Conservation (phyloP, 2,329 filamentous ascomycete genomes). For the Mycosphaerelloides madeirae region DNA sequence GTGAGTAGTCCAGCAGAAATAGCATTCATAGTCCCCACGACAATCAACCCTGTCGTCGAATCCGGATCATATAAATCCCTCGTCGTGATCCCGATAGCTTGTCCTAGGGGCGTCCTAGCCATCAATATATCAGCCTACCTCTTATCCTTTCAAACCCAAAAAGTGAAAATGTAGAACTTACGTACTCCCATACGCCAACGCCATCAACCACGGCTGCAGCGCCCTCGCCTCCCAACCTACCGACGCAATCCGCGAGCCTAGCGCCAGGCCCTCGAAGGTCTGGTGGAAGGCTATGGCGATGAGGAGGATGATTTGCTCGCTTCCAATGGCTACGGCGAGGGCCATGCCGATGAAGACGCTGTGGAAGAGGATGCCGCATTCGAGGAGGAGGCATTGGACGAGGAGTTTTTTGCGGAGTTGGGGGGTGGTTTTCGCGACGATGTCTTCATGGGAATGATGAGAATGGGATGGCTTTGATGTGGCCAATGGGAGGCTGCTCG, state of each 20-base stretch:
- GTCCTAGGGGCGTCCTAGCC: constrained; percentile 40
- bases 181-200: constrained; percentile 53
- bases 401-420: constrained; percentile 57
- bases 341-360: constrained; percentile 69
- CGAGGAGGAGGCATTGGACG: constrained; percentile 65
- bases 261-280: constrained; percentile 61
- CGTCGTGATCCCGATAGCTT: constrained; percentile 41
- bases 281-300: constrained; percentile 66
- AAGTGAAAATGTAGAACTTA: constrained; percentile 3
- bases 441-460: constrained; percentile 2
- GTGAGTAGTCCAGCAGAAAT: constrained; percentile 43
- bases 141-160: neutral
- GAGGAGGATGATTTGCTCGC: constrained; percentile 58
- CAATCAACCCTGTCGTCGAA: constrained; percentile 39
- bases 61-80: constrained; percentile 42
- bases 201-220: constrained; percentile 68
- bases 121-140: too few species aligned
- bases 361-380: constrained; percentile 71
- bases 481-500: too few species aligned
- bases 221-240: constrained; percentile 46
- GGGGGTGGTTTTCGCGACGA: constrained; percentile 20
- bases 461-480: too few species aligned
- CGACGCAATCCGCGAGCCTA: constrained; percentile 64
- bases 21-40: constrained; percentile 45
- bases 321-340: constrained; percentile 59